Conservation (phyloP, 177 flowering plant species). For the Vitis hybrid region DNA sequence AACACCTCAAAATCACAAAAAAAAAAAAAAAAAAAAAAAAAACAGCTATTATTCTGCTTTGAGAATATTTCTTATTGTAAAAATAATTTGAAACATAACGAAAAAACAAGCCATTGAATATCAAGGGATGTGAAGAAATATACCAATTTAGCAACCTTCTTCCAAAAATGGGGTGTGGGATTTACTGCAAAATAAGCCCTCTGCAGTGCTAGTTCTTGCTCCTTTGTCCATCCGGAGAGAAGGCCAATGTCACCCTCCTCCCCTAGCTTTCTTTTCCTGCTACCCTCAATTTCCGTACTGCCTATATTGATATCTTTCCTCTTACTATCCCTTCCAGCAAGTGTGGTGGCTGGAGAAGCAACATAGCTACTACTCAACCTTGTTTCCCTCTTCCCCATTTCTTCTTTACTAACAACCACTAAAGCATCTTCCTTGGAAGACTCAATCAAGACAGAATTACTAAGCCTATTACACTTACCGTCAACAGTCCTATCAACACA, state of each 20-base stretch:
- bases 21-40: too few relatives aligned
- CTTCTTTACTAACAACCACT: background rate
- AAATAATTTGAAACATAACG: background rate
- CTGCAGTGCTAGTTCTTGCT: slow-evolving; percentile 71
- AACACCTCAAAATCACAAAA: background rate
- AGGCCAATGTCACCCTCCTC: slow-evolving; percentile 20
- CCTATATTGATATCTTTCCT: slow-evolving; percentile 6
- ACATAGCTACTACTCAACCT: slow-evolving; percentile 1
- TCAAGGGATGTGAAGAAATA: background rate
- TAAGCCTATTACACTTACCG: background rate
- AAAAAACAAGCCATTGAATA: background rate
- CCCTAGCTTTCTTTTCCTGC: slow-evolving; percentile 34
- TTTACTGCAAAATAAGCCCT: slow-evolving; percentile 71
- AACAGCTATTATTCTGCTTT: background rate
- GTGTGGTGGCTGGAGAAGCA: background rate
- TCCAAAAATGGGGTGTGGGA: slow-evolving; percentile 89
- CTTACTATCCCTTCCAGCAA: slow-evolving; percentile 10
- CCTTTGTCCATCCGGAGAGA: slow-evolving; percentile 63
- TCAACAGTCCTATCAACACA: too few relatives aligned
- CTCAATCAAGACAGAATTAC: background rate
- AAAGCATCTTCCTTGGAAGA: slow-evolving; percentile 1
- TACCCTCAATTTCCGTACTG: slow-evolving; percentile 15
- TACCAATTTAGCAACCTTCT: slow-evolving; percentile 87
- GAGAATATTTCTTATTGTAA: too few relatives aligned
- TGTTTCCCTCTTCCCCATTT: slow-evolving; percentile 1